phyloP scores from a whole-genome alignment of 176 grass and related monocot species.

The Triticum dicoccoides region DNA sequence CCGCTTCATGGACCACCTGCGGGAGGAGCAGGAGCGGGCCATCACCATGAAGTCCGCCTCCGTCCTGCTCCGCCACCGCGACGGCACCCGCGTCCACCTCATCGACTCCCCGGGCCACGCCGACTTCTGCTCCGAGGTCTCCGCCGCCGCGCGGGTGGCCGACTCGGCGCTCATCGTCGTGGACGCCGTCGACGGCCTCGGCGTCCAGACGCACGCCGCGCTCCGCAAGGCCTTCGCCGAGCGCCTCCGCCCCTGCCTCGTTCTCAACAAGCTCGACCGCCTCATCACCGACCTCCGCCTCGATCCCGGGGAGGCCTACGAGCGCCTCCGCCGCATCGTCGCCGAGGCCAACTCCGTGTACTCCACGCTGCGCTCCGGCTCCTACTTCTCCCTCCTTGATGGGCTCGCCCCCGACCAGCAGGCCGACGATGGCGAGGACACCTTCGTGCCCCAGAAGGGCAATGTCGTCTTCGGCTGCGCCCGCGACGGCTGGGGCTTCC shows the following conservation, averaged over 20 bases:
- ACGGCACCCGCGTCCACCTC: conserved; percentile 60
- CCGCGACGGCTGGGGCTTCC: conserved; percentile 91
- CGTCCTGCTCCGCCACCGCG: conserved; percentile 37
- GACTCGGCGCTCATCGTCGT: conserved; percentile 77
- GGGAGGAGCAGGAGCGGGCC: conserved; percentile 80
- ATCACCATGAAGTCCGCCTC: conserved; percentile 96
- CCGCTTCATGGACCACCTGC: conserved; percentile 83
- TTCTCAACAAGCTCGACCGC: conserved; percentile 93
- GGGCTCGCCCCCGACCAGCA: conserved; percentile 26
- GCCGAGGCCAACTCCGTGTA: conserved; percentile 74
- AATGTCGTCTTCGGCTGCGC: conserved; percentile 89
- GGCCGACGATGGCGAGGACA: conserved; percentile 58
- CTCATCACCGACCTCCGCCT: conserved; percentile 82
- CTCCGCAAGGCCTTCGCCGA: conserved; percentile 88
- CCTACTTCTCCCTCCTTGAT: conserved; percentile 80
- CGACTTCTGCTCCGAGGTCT: conserved; percentile 96
- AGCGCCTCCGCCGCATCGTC: conserved; percentile 62
- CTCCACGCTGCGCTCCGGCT: conserved; percentile 71
- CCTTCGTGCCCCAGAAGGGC: conserved; percentile 83
- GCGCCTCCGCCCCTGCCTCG: conserved; percentile 78
- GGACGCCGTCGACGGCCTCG: conserved; percentile 82
- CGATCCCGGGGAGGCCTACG: conserved; percentile 71
- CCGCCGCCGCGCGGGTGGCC: conserved; percentile 72
- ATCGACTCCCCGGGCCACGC: conserved; percentile 97
- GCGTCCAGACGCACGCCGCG: conserved; percentile 83